These are phyloP conservation scores for Sisymbrium altissimum DNA, from an alignment of 345 rosid genomes.

Conservation along the genomic window DNA sequence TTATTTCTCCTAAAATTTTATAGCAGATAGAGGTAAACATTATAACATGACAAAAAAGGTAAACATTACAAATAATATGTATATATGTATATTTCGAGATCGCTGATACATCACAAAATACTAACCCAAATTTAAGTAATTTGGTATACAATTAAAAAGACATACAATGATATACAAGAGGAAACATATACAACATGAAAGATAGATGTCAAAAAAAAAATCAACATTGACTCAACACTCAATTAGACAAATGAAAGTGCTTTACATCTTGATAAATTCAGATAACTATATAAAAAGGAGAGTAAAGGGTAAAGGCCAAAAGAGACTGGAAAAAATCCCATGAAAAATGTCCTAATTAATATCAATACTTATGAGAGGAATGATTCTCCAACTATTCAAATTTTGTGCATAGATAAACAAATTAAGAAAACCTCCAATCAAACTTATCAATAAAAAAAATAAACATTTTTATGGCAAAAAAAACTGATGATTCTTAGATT, in stretches of 20 bases:
- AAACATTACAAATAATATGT: background rate
- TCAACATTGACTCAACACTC: background rate
- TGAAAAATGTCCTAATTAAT: background rate
- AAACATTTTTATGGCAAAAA: conserved; percentile 11
- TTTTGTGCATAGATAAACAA: background rate
- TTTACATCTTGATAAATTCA: background rate
- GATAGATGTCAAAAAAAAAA: background rate
- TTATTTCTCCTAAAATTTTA: background rate
- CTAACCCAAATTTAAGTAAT: background rate
- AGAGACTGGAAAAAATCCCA: background rate
- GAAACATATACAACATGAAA: background rate
- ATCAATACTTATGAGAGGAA: background rate
- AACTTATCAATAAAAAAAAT: background rate
- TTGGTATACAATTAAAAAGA: background rate
- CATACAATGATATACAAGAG: background rate
- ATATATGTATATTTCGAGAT: background rate
- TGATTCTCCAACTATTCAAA: background rate
- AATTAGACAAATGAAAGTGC: background rate
- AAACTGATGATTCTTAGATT: background rate
- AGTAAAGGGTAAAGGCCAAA: background rate
- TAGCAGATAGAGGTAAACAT: background rate
- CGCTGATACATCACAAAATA: background rate
- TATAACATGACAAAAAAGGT: background rate
- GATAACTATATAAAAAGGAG: background rate
- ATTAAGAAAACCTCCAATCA: background rate